These are phyloP conservation scores for Aspergillus sp. DNA, from an alignment of 2,329 filamentous ascomycete genomes.

Conservation along the genomic window DNA sequence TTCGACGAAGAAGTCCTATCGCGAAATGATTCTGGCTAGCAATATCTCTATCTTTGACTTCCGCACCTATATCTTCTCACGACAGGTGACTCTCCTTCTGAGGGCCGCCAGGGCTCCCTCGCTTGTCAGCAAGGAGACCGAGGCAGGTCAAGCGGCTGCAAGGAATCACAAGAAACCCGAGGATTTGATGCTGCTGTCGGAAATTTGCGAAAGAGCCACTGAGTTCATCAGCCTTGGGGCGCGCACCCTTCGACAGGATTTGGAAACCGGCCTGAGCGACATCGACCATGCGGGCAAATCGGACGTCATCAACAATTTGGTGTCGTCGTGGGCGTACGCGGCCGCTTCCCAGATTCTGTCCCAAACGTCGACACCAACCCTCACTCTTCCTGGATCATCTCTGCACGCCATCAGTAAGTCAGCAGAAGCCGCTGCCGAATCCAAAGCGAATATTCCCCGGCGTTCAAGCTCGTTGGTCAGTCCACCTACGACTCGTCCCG, in stretches of 20 bases:
- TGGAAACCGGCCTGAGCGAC: slow-evolving; percentile 61
- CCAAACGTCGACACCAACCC: slow-evolving; percentile 37
- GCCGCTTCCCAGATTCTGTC: slow-evolving; percentile 44
- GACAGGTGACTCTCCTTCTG: slow-evolving; percentile 79
- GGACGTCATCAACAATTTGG: slow-evolving; percentile 44
- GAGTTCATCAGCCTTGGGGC: slow-evolving; percentile 82
- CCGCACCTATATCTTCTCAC: slow-evolving; percentile 85
- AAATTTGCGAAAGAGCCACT: slow-evolving; percentile 78
- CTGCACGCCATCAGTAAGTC: slow-evolving; percentile 29
- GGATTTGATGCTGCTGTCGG: slow-evolving; percentile 75
- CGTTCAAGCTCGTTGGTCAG: slow-evolving; percentile 40
- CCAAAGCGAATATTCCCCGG: slow-evolving; percentile 31
- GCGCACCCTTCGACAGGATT: slow-evolving; percentile 74
- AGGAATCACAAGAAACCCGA: slow-evolving; percentile 62
- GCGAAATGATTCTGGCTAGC: slow-evolving; percentile 88
- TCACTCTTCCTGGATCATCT: slow-evolving; percentile 37
- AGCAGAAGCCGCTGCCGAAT: slow-evolving; percentile 22
- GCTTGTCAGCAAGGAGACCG: slow-evolving; percentile 29
- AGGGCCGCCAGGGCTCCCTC: slow-evolving; percentile 68
- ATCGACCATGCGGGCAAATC: slow-evolving; percentile 33
- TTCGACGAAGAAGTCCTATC: slow-evolving; percentile 73
- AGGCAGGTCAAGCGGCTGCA: slow-evolving; percentile 42
- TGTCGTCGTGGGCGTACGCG: slow-evolving; percentile 48
- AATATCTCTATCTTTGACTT: slow-evolving; percentile 97
- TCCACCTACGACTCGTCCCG: slow-evolving; percentile 19